These are phyloP conservation scores for Coemansia sp. DNA, from an alignment of 192 early-diverging fungal genomes.

Conservation along the genomic window DNA sequence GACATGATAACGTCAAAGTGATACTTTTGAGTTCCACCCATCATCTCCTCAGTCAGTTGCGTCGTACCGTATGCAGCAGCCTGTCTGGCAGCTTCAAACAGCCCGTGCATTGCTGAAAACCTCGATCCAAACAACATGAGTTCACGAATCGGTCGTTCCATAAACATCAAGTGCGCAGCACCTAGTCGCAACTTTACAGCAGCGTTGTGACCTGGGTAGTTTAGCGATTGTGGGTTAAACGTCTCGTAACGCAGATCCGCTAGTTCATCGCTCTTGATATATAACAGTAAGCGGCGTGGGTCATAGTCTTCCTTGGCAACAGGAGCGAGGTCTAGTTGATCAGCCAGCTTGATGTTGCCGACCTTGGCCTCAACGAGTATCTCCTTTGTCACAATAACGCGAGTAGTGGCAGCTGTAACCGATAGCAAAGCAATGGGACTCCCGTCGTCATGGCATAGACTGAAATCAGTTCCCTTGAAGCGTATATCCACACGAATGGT, in stretches of 20 bases:
- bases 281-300: slow-evolving; percentile 57
- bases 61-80: slow-evolving; percentile 76
- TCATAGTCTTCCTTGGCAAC: neutral
- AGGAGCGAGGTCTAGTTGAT: slow-evolving; percentile 56
- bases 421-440: slow-evolving; percentile 64
- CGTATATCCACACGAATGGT: slow-evolving; percentile 73
- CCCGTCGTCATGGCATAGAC: slow-evolving; percentile 76
- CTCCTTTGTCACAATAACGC: slow-evolving; percentile 58
- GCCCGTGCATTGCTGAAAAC: slow-evolving; percentile 81
- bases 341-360: slow-evolving; percentile 64
- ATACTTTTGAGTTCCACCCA: slow-evolving; percentile 54
- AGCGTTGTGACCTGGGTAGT: slow-evolving; percentile 85
- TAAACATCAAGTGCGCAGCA: slow-evolving; percentile 74
- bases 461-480: slow-evolving; percentile 75
- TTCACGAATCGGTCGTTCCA: slow-evolving; percentile 68
- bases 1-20: slow-evolving; percentile 84
- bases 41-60: slow-evolving; percentile 73
- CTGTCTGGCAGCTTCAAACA: slow-evolving; percentile 84
- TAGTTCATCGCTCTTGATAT: slow-evolving; percentile 83
- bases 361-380: slow-evolving; percentile 66
- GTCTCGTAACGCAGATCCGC: slow-evolving; percentile 89
- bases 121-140: slow-evolving; percentile 77
- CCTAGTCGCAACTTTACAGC: slow-evolving; percentile 71
- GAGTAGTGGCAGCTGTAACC: slow-evolving; percentile 69
- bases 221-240: slow-evolving; percentile 52